Conservation (phyloP, 1,284 basidiomycete species). For the Kalmanozyma brasiliensis region DNA sequence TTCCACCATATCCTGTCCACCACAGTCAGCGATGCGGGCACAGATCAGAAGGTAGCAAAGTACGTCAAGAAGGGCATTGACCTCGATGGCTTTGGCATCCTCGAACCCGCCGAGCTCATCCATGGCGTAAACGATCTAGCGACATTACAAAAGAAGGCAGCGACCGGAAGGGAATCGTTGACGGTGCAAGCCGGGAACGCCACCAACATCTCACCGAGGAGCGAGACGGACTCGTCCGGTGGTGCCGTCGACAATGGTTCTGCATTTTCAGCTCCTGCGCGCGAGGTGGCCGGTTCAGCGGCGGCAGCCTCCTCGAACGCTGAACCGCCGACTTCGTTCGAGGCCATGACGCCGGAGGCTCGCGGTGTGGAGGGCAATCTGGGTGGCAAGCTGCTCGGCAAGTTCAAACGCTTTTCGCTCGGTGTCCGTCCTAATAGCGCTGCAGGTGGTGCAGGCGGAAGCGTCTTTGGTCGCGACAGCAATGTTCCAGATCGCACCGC, state of each 20-base stretch:
- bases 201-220: conserved; percentile 19
- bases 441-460: conserved; percentile 1
- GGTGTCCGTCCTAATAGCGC: conserved; percentile 20
- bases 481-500: background rate
- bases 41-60: conserved; percentile 91
- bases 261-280: conserved; percentile 30
- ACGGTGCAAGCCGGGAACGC: conserved; percentile 10
- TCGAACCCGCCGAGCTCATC: conserved; percentile 64
- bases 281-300: conserved; percentile 4
- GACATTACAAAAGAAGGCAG: conserved; percentile 19
- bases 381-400: conserved; percentile 55
- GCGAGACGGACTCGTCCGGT: conserved; percentile 23
- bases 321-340: conserved; percentile 56
- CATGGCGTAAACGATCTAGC: conserved; percentile 52
- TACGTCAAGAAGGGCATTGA: conserved; percentile 80
- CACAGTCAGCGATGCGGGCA: conserved; percentile 88
- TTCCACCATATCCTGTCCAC: conserved; percentile 93
- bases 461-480: conserved; percentile 16
- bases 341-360: conserved; percentile 61
- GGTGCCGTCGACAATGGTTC: conserved; percentile 23
- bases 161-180: conserved; percentile 6
- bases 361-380: conserved; percentile 40
- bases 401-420: conserved; percentile 54
- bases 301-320: conserved; percentile 7
- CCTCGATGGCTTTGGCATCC: conserved; percentile 66